Percentiles rank a stretch among this genome's conserved stretches.
Evolutionary conservation across 305 asterid genomes (phyloP).

Genomic region (Fraxinus ornus): DNA sequence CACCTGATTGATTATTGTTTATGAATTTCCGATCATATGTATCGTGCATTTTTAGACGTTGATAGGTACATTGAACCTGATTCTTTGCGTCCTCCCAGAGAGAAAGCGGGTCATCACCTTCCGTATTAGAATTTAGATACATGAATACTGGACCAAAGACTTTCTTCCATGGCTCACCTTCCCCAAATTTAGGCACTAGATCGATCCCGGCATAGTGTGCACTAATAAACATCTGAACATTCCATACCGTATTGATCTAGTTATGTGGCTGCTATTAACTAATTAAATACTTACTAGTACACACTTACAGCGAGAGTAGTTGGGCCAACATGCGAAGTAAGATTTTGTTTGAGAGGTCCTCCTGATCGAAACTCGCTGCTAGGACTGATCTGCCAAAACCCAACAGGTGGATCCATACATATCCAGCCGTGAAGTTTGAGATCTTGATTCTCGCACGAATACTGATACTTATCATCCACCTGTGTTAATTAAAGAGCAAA

Average conservation of each 20-base stretch:
- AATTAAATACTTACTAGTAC: background rate
- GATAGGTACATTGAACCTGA: constrained; percentile 25
- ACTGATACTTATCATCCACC: constrained; percentile 79
- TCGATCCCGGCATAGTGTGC: constrained; percentile 43
- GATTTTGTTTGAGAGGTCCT: constrained; percentile 65
- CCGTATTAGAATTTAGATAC: constrained; percentile 30
- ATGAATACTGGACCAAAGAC: constrained; percentile 43
- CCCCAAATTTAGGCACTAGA: constrained; percentile 29
- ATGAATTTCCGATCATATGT: background rate
- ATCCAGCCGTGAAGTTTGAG: constrained; percentile 71
- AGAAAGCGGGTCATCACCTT: constrained; percentile 26
- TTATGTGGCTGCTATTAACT: background rate
- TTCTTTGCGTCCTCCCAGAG: constrained; percentile 43
- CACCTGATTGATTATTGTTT: constrained; percentile 17
- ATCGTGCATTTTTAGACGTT: background rate
- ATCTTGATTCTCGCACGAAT: constrained; percentile 58
- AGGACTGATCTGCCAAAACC: constrained; percentile 75
- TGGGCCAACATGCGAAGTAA: constrained; percentile 67
- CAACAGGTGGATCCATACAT: constrained; percentile 63
- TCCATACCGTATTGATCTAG: background rate
- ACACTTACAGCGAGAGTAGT: constrained; percentile 56
- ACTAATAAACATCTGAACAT: constrained; percentile 34
- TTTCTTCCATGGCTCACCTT: constrained; percentile 42
- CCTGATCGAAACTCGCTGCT: constrained; percentile 64
- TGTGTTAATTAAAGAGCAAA: constrained; percentile 17